Base-by-base conservation (phyloP, 2,329 filamentous ascomycete species). In the Pseudogymnoascus sp. region DNA sequence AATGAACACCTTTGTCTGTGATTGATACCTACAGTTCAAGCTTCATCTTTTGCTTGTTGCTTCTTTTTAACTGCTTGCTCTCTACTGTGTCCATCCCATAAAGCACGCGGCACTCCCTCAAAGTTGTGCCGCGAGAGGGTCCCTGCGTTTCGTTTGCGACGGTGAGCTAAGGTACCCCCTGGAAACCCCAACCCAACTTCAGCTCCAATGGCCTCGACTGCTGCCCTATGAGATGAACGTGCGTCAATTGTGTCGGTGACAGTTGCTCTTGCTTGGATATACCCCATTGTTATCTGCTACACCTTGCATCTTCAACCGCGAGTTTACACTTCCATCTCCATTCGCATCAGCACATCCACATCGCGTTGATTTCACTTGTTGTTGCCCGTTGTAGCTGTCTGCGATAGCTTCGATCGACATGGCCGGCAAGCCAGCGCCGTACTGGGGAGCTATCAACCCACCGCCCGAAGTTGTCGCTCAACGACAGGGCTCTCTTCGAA, bases 371-470 rank as follows among this genome's bases (percentile, higher is more conserved):
- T 28, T 14, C 23, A 50, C 44, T 28, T 28, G 23, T 28, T 50
- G 14, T 16, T 28, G 21, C 21, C 44, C 44, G 8, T 50, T 50
- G 44, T 50, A 50, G 44, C 44, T 50, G 12, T 50, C 44, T 3
- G 11, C 23, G 44, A 50, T 28, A 50, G 44, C 44, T 28, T 28
- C 44, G 23, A 50, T 50, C 44, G 44, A 50, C 44, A 50, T 50
- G 44, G 23, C 44, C 25, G 44, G 44, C 44, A 63, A 40, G 21
- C 28, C 37, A 59, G 31, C 62, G 23, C 56, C 62, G 4, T 63
- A 61, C 56, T 63, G 62, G 62, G 62, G 62, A 37, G 28, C 25
- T 47, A 37, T 63, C 33, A n/a, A 44, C 33, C 56, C 18, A 21
- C 62, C 56, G 21, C n/a, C 25, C 0, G 62, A 44, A 2, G 42